Conservation (phyloP, 176 grass and related monocot genomes). For the Tillandsia leiboldiana region DNA sequence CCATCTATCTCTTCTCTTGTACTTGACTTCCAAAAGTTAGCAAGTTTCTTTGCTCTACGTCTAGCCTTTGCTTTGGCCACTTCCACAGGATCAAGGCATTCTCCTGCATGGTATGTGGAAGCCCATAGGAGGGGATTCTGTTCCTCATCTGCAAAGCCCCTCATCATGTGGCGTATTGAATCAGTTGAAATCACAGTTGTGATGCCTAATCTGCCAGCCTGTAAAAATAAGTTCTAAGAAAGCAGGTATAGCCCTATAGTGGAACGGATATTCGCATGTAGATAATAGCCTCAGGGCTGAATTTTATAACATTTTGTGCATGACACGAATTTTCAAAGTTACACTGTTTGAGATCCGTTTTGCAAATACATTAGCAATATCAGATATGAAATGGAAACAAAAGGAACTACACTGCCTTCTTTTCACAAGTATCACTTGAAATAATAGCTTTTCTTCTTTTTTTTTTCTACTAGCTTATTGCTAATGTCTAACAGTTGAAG, state of each 20-base stretch:
- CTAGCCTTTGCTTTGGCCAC: slow-evolving; percentile 76
- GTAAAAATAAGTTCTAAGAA: slow-evolving; percentile 15
- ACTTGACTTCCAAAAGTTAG: slow-evolving; percentile 23
- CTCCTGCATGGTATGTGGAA: slow-evolving; percentile 91
- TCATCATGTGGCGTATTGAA: slow-evolving; percentile 96
- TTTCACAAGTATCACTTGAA: no score
- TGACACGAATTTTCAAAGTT: neutral
- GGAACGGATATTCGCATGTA: neutral
- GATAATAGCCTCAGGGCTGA: neutral
- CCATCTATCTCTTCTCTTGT: slow-evolving; percentile 26
- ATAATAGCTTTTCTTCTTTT: no score
- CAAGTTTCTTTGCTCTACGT: slow-evolving; percentile 56
- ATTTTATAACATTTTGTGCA: slow-evolving; percentile 6
- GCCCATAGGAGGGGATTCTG: slow-evolving; percentile 95
- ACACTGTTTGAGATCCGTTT: neutral
- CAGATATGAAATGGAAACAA: no score
- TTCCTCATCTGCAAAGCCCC: slow-evolving; percentile 80
- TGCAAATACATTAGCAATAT: no score
- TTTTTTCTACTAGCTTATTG: no score
- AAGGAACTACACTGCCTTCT: no score
- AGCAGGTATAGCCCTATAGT: slow-evolving; percentile 1
- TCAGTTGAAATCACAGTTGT: slow-evolving; percentile 90
- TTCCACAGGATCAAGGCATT: slow-evolving; percentile 71
- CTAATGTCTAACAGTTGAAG: no score
- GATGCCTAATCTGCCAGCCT: slow-evolving; percentile 85